A percentile compares a stretch with the other conserved stretches of the same genome.
Conservation (phyloP, 164 flowering plant genomes). For the Vitis rupestris region DNA sequence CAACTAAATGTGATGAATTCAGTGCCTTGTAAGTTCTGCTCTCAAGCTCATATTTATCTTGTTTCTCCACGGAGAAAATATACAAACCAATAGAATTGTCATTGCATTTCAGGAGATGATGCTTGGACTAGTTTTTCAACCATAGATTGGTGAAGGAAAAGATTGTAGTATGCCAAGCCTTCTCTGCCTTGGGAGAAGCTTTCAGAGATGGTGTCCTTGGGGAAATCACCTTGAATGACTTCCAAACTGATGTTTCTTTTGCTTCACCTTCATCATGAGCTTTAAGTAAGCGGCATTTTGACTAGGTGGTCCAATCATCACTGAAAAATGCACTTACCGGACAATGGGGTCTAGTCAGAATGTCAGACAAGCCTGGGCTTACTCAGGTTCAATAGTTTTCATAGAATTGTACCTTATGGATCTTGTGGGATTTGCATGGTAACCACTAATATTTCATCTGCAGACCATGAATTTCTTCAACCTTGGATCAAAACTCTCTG, state of each 20-base stretch:
- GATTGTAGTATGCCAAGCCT: constrained; percentile 19
- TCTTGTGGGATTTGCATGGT: neutral
- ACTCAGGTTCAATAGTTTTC: constrained; percentile 65
- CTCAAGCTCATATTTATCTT: no score
- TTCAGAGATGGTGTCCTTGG: constrained; percentile 22
- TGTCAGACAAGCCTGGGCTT: constrained; percentile 97
- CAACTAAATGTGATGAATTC: neutral
- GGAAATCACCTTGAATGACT: neutral
- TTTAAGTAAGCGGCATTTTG: neutral
- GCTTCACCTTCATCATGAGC: neutral
- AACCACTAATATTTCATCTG: constrained; percentile 21
- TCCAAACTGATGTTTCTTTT: neutral
- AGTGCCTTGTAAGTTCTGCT: constrained; percentile 3
- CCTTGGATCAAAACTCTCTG: constrained; percentile 72
- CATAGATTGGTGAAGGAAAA: constrained; percentile 23
- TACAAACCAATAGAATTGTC: neutral
- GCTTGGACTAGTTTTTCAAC: neutral
- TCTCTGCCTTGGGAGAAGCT: neutral
- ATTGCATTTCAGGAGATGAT: neutral
- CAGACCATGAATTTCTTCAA: constrained; percentile 96
- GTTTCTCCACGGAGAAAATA: neutral
- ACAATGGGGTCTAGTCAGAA: constrained; percentile 97
- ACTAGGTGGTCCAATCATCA: constrained; percentile 52
- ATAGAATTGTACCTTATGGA: neutral
- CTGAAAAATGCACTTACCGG: constrained; percentile 89